Conservation (phyloP, 306 rosid species). For the Comarum palustre region DNA sequence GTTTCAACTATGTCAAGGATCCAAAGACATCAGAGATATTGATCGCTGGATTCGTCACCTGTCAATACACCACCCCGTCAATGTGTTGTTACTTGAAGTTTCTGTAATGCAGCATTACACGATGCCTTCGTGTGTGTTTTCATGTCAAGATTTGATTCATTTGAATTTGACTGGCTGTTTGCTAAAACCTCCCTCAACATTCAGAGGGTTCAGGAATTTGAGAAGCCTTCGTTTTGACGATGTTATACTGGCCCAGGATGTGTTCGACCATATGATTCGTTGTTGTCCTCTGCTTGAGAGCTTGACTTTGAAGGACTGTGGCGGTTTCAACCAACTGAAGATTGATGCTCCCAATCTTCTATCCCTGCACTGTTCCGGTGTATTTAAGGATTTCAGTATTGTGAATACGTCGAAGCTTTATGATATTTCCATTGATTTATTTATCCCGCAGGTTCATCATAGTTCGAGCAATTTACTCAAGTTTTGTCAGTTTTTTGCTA, state of each 20-base stretch:
- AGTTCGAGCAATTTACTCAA: not conserved
- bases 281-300: constrained; percentile 50
- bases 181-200: constrained; percentile 50
- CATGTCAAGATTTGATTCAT: constrained; percentile 43
- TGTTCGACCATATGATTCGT: constrained; percentile 39
- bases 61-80: too few species aligned
- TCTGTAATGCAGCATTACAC: constrained; percentile 20
- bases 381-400: not conserved
- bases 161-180: constrained; percentile 47
- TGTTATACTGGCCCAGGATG: constrained; percentile 46
- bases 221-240: constrained; percentile 52
- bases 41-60: too few species aligned
- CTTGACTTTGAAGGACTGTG: constrained; percentile 18
- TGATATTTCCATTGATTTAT: not conserved
- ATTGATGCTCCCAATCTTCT: not conserved
- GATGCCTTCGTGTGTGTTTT: constrained; percentile 45
- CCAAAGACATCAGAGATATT: too few species aligned
- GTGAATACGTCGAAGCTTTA: not conserved
- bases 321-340: not conserved
- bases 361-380: not conserved
- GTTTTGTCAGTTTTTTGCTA: not conserved
- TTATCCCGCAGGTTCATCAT: not conserved
- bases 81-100: too few species aligned
- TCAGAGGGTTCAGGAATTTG: constrained; percentile 48
- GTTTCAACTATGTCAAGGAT: too few species aligned